phyloP scores from a whole-genome alignment of 2,329 filamentous ascomycete genomes.

The Lithohypha guttulata region DNA sequence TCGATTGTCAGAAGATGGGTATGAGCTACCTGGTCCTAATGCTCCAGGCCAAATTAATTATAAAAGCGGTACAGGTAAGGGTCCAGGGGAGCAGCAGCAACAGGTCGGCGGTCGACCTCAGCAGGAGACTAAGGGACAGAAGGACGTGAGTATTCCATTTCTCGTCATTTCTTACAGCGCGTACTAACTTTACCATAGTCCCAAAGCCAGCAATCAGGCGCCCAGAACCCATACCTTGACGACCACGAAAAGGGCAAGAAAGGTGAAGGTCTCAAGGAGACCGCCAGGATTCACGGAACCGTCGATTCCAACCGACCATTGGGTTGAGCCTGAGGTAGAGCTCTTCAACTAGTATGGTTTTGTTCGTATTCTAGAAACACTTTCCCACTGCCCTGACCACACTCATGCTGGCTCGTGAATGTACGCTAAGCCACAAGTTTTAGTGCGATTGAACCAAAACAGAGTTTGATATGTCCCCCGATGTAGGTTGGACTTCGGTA shows the following conservation, averaged over 20 bases:
- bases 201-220: conserved; percentile 13
- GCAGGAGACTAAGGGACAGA: conserved; percentile 35
- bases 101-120: conserved; percentile 25
- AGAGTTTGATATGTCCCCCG: no score
- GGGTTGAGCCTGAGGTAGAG: no score
- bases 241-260: conserved; percentile 41
- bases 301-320: conserved; percentile 31
- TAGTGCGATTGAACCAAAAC: no score
- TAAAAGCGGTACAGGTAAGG: conserved; percentile 13
- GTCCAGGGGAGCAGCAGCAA: conserved; percentile 14
- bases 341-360: no score
- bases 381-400: no score
- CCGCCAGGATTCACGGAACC: conserved; percentile 44
- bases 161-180: no score
- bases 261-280: conserved; percentile 45
- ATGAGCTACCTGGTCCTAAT: conserved; percentile 9
- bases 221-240: conserved; percentile 38
- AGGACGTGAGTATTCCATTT: conserved; percentile 11
- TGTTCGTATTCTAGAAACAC: no score
- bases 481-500: no score
- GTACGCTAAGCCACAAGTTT: no score
- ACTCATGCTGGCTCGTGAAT: no score
- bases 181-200: no score
- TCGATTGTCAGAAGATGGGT: conserved; percentile 14
- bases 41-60: conserved; percentile 11